Evolutionary conservation across 768 basidiomycete genomes (phyloP).

Genomic region (Lentinula edodes): DNA sequence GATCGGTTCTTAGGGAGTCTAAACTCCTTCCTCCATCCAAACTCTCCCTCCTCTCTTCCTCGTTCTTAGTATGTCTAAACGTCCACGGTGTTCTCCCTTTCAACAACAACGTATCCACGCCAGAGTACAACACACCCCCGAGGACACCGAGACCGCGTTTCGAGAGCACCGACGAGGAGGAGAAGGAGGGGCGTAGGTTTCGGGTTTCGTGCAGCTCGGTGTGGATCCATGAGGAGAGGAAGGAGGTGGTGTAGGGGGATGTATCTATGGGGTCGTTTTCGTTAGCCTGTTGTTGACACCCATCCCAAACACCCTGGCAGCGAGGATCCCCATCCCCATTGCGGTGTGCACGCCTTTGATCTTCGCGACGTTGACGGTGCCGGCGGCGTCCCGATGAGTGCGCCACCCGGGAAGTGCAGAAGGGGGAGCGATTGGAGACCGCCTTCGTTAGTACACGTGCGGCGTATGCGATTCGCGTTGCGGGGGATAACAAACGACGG

Average conservation of each 20-base stretch:
- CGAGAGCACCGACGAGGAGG: slow-evolving; percentile 33
- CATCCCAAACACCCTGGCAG: slow-evolving; percentile 81
- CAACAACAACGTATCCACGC: slow-evolving; percentile 79
- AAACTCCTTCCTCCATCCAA: slow-evolving; percentile 18
- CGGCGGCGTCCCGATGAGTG: no score
- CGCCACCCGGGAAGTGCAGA: no score
- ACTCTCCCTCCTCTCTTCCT: slow-evolving; percentile 18
- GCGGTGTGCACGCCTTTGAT: slow-evolving; percentile 99
- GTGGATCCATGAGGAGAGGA: slow-evolving; percentile 80
- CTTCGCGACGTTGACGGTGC: slow-evolving; percentile 90
- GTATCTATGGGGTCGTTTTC: not conserved
- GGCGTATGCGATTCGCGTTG: no score
- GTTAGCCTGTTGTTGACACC: slow-evolving; percentile 31
- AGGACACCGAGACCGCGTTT: slow-evolving; percentile 53
- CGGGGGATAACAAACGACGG: no score
- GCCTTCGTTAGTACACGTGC: no score
- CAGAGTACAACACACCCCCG: slow-evolving; percentile 88
- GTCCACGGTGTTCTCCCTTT: slow-evolving; percentile 92
- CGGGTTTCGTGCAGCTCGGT: slow-evolving; percentile 84
- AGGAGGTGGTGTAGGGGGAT: slow-evolving; percentile 20
- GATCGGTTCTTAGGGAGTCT: slow-evolving; percentile 73
- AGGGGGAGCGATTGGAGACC: no score
- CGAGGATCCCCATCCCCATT: slow-evolving; percentile 98
- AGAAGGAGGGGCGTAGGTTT: slow-evolving; percentile 89
- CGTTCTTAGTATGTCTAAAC: slow-evolving; percentile 55